Evolutionary conservation across 768 basidiomycete genomes (phyloP).

Genomic region (Boletus sp.): DNA sequence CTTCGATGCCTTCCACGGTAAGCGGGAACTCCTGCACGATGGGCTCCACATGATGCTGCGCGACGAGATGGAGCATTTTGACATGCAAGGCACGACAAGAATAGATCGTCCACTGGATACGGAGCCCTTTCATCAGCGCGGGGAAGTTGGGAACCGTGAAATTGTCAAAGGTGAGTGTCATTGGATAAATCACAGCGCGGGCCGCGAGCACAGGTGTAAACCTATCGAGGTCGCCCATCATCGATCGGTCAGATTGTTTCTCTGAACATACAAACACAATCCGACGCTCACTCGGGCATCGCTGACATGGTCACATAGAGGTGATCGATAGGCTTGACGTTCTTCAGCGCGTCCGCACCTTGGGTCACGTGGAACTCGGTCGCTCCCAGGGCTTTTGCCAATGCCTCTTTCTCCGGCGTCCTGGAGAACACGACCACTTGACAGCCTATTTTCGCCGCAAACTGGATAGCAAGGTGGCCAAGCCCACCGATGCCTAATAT

Average conservation of each 20-base stretch:
- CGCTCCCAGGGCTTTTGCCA: conserved; percentile 26
- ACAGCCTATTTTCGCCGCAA: conserved; percentile 30
- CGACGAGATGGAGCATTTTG: conserved; percentile 28
- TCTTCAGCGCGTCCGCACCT: neutral
- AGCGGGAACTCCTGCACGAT: conserved; percentile 28
- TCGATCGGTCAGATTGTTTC: neutral
- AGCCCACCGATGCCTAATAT: conserved; percentile 29
- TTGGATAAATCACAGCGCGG: conserved; percentile 13
- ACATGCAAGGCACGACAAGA: conserved; percentile 5
- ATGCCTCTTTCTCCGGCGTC: conserved; percentile 21
- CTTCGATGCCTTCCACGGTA: conserved; percentile 23
- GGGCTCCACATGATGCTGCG: conserved; percentile 16
- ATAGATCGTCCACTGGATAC: conserved; percentile 9
- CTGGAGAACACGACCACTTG: conserved; percentile 27
- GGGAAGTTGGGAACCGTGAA: conserved; percentile 14
- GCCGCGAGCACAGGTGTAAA: conserved; percentile 19
- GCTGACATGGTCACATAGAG: neutral
- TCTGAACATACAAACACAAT: neutral
- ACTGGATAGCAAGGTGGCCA: conserved; percentile 28
- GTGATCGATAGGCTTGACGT: neutral
- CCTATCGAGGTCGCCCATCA: neutral
- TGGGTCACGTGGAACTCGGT: conserved; percentile 20
- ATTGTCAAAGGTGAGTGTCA: conserved; percentile 14
- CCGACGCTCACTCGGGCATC: conserved; percentile 7
- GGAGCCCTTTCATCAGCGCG: conserved; percentile 9